phyloP scores from a whole-genome alignment of 805 yeast genomes.

The Kazachstania viticola region DNA sequence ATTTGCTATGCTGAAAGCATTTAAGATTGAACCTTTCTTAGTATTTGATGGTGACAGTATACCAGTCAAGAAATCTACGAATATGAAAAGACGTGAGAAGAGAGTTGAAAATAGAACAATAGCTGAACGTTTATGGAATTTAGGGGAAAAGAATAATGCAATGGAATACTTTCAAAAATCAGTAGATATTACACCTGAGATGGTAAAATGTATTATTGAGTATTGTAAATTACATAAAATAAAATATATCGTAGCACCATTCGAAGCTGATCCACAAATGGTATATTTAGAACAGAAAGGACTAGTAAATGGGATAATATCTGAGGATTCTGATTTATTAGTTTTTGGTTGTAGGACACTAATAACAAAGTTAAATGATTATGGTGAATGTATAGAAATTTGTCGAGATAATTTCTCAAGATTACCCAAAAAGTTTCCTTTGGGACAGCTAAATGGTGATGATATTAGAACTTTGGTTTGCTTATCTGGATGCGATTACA shows the following conservation, averaged over 20 bases:
- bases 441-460: constrained; percentile 39
- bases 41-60: constrained; percentile 90
- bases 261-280: constrained; percentile 96
- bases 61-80: constrained; percentile 69
- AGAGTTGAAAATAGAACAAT: constrained; percentile 46
- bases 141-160: constrained; percentile 52
- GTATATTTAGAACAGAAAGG: constrained; percentile 74
- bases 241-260: constrained; percentile 85
- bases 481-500: constrained; percentile 93
- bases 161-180: constrained; percentile 62
- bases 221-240: constrained; percentile 48
- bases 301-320: constrained; percentile 69
- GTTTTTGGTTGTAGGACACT: constrained; percentile 73
- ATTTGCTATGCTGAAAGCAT: constrained; percentile 49
- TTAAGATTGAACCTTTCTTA: constrained; percentile 69
- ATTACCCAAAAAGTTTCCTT: constrained; percentile 36
- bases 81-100: constrained; percentile 44
- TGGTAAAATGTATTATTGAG: constrained; percentile 80
- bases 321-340: constrained; percentile 89
- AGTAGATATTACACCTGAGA: constrained; percentile 77
- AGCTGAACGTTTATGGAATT: constrained; percentile 40
- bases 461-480: constrained; percentile 72
- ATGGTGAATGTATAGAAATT: constrained; percentile 60
- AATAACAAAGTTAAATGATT: constrained; percentile 71
- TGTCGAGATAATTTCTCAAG: constrained; percentile 40